Evolutionary conservation across 1,284 basidiomycete species (phyloP).

Genomic region (Naganishia sp.): DNA sequence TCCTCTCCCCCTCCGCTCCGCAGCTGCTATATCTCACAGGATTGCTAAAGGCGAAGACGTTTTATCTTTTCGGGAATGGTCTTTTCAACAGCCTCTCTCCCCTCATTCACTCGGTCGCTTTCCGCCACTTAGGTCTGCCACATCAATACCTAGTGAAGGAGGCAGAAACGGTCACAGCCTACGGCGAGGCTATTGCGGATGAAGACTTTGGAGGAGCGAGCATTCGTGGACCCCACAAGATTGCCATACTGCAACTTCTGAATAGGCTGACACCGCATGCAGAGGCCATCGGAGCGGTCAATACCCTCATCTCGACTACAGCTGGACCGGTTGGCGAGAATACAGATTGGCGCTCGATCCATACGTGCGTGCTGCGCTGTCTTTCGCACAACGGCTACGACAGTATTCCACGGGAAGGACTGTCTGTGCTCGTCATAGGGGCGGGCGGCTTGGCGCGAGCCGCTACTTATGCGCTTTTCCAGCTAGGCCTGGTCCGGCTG

Average conservation of each 20-base stretch:
- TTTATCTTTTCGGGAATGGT: slow-evolving; percentile 80
- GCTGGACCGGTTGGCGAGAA: slow-evolving; percentile 73
- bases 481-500: slow-evolving; percentile 65
- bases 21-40: slow-evolving; percentile 70
- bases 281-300: slow-evolving; percentile 77
- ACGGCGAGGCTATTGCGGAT: slow-evolving; percentile 62
- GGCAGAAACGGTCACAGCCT: slow-evolving; percentile 64
- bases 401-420: slow-evolving; percentile 33
- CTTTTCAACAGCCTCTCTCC: slow-evolving; percentile 85
- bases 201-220: slow-evolving; percentile 86
- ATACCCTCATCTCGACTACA: slow-evolving; percentile 69
- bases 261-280: slow-evolving; percentile 73
- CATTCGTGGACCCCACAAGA: slow-evolving; percentile 86
- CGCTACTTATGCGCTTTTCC: slow-evolving; percentile 76
- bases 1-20: neutral
- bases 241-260: slow-evolving; percentile 73
- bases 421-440: slow-evolving; percentile 73
- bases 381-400: slow-evolving; percentile 38
- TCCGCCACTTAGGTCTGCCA: slow-evolving; percentile 74
- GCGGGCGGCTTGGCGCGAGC: slow-evolving; percentile 84
- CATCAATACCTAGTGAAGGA: slow-evolving; percentile 75
- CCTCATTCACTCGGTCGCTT: slow-evolving; percentile 81
- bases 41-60: slow-evolving; percentile 65
- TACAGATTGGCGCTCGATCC: slow-evolving; percentile 83
- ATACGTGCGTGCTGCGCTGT: slow-evolving; percentile 54